These are phyloP conservation scores for Neurospora sp. DNA, from an alignment of 495 filamentous ascomycete genomes.

Conservation along the genomic window DNA sequence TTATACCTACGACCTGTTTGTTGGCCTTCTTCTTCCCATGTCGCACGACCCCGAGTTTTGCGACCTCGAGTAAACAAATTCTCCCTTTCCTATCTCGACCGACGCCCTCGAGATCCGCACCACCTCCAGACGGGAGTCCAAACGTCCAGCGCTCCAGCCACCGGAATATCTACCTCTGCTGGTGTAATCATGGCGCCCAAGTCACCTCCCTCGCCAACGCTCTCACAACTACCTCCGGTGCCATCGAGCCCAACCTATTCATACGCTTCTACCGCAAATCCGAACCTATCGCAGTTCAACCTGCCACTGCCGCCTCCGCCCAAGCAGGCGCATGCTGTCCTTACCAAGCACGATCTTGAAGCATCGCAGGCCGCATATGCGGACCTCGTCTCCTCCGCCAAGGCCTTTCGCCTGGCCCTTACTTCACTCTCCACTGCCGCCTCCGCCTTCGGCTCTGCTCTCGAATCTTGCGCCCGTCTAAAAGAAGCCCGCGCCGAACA, in stretches of 20 bases:
- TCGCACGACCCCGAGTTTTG: not conserved
- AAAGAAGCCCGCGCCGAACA: conserved; percentile 47
- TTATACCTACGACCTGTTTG: not conserved
- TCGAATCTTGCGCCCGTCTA: conserved; percentile 54
- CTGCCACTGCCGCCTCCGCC: conserved; percentile 49
- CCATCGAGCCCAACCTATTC: conserved; percentile 50
- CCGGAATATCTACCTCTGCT: not conserved
- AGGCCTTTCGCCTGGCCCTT: conserved; percentile 49
- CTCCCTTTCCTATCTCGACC: not conserved
- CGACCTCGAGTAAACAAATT: not conserved
- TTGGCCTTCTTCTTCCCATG: not conserved
- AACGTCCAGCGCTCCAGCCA: not conserved
- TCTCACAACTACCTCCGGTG: conserved; percentile 40
- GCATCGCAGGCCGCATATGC: conserved; percentile 48
- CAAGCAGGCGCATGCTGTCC: conserved; percentile 41
- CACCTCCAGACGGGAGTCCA: not conserved
- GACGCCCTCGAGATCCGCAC: not conserved
- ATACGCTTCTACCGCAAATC: conserved; percentile 50
- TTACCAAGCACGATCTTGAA: conserved; percentile 51
- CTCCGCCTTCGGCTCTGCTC: conserved; percentile 48
- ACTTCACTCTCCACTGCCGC: conserved; percentile 46
- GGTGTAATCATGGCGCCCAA: conserved; percentile 12
- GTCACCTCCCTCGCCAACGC: conserved; percentile 34
- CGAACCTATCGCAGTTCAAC: conserved; percentile 40
- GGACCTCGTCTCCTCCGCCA: conserved; percentile 48